A percentile compares a stretch with the other conserved stretches of the same genome.
Evolutionary conservation across 192 early-diverging fungal species (phyloP).

Genomic region (Umbelopsis vinacea): DNA sequence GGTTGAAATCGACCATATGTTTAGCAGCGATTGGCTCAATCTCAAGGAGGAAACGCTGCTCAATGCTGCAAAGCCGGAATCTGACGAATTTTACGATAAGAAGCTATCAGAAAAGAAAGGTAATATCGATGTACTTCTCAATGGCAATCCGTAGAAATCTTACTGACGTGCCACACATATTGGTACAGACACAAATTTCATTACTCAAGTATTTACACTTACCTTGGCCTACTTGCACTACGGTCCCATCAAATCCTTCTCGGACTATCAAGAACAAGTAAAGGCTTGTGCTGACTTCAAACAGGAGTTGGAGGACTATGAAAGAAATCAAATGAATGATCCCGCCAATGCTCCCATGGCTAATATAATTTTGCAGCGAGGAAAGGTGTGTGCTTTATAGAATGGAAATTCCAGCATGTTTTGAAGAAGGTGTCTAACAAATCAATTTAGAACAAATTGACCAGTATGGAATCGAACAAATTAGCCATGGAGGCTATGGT

Average conservation of each 20-base stretch:
- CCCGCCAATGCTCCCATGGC: slow-evolving; percentile 7
- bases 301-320: slow-evolving; percentile 67
- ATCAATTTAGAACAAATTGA: slow-evolving; percentile 57
- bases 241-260: slow-evolving; percentile 74
- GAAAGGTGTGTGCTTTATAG: slow-evolving; percentile 27
- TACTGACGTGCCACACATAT: neutral
- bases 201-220: slow-evolving; percentile 88
- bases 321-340: slow-evolving; percentile 31
- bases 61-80: slow-evolving; percentile 70
- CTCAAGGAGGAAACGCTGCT: slow-evolving; percentile 79
- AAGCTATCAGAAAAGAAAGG: neutral
- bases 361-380: slow-evolving; percentile 10
- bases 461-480: slow-evolving; percentile 67
- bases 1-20: slow-evolving; percentile 79
- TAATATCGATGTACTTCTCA: neutral
- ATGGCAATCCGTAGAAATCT: neutral
- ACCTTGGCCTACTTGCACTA: slow-evolving; percentile 80
- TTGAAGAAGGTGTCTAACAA: neutral
- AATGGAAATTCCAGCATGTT: neutral
- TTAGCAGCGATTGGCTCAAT: slow-evolving; percentile 59
- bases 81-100: slow-evolving; percentile 61
- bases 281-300: slow-evolving; percentile 73
- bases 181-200: slow-evolving; percentile 71
- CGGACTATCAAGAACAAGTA: slow-evolving; percentile 67
- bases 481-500: slow-evolving; percentile 79